Base-by-base conservation (phyloP, 495 filamentous ascomycete species). In the Neurospora sp. region DNA sequence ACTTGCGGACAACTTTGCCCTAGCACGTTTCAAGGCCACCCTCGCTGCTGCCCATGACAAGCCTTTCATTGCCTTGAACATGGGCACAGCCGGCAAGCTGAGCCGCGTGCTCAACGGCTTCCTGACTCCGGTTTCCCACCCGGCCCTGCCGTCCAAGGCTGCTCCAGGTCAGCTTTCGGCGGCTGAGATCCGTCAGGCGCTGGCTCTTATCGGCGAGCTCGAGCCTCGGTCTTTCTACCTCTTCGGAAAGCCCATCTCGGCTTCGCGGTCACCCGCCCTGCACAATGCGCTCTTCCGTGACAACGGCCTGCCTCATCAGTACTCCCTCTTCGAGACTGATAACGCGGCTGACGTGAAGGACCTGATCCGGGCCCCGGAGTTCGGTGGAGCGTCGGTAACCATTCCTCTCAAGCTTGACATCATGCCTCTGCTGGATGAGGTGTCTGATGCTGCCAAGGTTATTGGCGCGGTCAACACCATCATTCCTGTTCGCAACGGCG, bases 391-490 rank as follows among this genome's bases (percentile, higher is more conserved):
- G 0, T 97, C 93, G 1, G 94, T 98, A 61, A 99, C 96, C 1
- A 98, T 98, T 53, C 96, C 96, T 2, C 87, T 98, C 69, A 99
- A 99, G 83, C 84, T 96, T 10, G 92, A 94, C 80, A 90, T 98
- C 71, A 92, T 96, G 83, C 86, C 89, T 0, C 82, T 94, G 14
- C 84, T 98, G 31, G 94, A 98, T 78, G 88, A 91, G 71, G 84
- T 97, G 69, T 88, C 91, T 0, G 86, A 90, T 9, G 93, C 94
- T 70, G 96, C 94, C 18, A 87, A 87, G 72, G 82, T 89, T 70
- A 98, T 98, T 76, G 96, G 96, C 31, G 96, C 96, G 10, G 91
- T 99, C 75, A 99, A 99, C 84, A 99, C 96, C 53, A 90, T 99
- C 79, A 88, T 97, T 69, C 80, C 85, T 12, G 37, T 79, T 9